Evolutionary conservation across 2,329 filamentous ascomycete species (phyloP), one percentile per base, ranked within the genome.

Genomic region (Cadophora sp.): DNA sequence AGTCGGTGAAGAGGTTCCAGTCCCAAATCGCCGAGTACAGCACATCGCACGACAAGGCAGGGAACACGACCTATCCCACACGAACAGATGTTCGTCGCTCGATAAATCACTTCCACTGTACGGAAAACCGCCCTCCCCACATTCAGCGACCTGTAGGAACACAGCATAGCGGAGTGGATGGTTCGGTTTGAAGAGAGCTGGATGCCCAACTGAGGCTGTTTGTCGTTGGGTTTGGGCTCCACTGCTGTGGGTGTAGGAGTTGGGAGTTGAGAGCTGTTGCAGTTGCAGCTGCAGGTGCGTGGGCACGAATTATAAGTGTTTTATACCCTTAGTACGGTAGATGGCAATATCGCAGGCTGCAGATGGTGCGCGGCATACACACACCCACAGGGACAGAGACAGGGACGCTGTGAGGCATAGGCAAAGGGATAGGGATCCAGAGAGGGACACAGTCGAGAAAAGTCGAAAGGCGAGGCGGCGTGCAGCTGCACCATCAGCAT

Each of bases 31-130:
- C 50, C 62, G 27, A 43, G 27, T 68, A 66, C 68, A 51, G 66
- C 61, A 29, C 69, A 68, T 62, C 51, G 58, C 29, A 29, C 24
- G 24, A 19, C 3, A 43, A 16, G 40, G 29, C 53, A 59, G 31
- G 4, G 19, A n/a, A 16, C 29, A 66, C 43, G 48, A 66, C 70
- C 67, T 68, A 72, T 75, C 70, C 66, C 60, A 69, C 56, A 55
- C 64, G 64, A 69, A 71, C 72, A 73, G 56, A 70, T 74, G 69
- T 72, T 69, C 70, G 58, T 65, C 62, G 68, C 68, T 56, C 60
- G 66, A 58, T 56, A 58, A 27, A 43, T 37, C 53, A 53, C 24
- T 34, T 43, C 51, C 14, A 22, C 40, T 16, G 40, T 31, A 51
- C 43, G n/a, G 29, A n/a, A 27, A 24, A 27, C 46, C 48, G 31